These are phyloP conservation scores for Alternaria ventricosa DNA, from an alignment of 2,329 filamentous ascomycete species.

Conservation along the genomic window DNA sequence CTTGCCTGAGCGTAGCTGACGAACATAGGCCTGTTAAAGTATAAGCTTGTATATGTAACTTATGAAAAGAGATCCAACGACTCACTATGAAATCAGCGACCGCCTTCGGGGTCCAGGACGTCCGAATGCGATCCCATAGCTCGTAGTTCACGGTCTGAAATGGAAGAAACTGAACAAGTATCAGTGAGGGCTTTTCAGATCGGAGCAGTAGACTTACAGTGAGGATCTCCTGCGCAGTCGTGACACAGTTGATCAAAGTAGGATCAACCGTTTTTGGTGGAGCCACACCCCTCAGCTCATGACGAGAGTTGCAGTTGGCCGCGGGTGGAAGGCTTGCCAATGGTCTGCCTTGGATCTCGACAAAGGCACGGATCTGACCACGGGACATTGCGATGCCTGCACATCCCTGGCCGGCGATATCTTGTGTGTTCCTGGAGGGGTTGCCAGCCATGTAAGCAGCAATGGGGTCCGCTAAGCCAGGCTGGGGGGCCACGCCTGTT, in stretches of 20 bases:
- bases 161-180: not conserved
- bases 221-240: not conserved
- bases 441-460: not conserved
- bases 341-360: not conserved
- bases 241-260: not conserved
- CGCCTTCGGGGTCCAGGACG: not conserved
- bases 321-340: not conserved
- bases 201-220: not conserved
- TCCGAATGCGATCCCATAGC: not conserved
- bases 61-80: not conserved
- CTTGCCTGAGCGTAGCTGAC: not conserved
- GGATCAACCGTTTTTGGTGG: not conserved
- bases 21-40: not conserved
- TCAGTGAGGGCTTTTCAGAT: not conserved
- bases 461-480: not conserved
- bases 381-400: not conserved
- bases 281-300: not conserved
- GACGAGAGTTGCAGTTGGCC: not conserved
- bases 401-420: not conserved
- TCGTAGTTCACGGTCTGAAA: not conserved
- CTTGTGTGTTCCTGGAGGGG: not conserved
- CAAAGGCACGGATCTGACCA: not conserved
- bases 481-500: not conserved
- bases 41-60: not conserved
- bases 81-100: not conserved